These are phyloP conservation scores for Copromyces sp. DNA, from an alignment of 495 filamentous ascomycete genomes.

Conservation along the genomic window DNA sequence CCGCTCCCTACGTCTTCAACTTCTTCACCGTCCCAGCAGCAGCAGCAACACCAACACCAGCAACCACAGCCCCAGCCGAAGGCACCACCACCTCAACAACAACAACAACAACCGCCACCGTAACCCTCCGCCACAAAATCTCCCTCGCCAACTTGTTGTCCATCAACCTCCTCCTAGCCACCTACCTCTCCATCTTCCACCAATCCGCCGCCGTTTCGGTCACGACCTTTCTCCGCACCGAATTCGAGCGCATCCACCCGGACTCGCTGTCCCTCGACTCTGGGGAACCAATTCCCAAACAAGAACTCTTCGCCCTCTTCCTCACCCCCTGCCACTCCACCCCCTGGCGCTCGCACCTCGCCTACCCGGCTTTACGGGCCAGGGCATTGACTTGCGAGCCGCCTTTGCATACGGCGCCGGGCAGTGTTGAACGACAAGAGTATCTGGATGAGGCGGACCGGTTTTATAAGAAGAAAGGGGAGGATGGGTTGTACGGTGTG, in stretches of 20 bases:
- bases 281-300: background rate
- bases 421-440: constrained; percentile 37
- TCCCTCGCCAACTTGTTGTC: constrained; percentile 49
- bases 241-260: constrained; percentile 42
- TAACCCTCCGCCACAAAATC: constrained; percentile 37
- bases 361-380: constrained; percentile 61
- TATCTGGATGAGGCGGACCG: constrained; percentile 87
- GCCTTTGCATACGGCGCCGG: constrained; percentile 52
- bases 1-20: constrained; percentile 52
- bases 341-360: constrained; percentile 86
- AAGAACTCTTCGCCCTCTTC: constrained; percentile 64
- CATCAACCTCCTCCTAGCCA: constrained; percentile 59
- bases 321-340: constrained; percentile 97
- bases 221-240: constrained; percentile 59
- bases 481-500: constrained; percentile 10
- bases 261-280: constrained; percentile 6
- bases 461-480: constrained; percentile 50
- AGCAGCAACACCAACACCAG: constrained; percentile 7
- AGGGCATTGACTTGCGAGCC: constrained; percentile 91
- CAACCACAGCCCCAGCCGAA: constrained; percentile 21
- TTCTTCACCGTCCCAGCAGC: constrained; percentile 48
- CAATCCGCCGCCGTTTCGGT: constrained; percentile 68
- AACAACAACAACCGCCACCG: constrained; percentile 5
- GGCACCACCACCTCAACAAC: constrained; percentile 6
- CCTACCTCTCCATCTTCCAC: constrained; percentile 66